Conservation (phyloP, 2,329 filamentous ascomycete species). For the Periconia digitata region DNA sequence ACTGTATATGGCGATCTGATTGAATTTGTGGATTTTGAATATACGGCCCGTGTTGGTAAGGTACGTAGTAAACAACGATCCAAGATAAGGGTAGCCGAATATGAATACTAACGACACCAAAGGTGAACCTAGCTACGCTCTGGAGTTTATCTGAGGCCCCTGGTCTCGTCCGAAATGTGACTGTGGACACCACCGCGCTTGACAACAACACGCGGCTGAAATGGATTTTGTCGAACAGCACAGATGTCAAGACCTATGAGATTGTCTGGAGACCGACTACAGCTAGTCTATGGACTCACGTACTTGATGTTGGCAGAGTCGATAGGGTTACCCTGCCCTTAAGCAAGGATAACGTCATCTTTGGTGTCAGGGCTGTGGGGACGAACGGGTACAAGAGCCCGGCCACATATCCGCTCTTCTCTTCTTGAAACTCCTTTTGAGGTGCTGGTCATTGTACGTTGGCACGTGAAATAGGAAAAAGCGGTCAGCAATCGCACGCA, state of each 20-base stretch:
- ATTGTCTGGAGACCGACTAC: constrained; percentile 58
- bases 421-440: neutral
- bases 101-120: constrained; percentile 26
- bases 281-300: constrained; percentile 54
- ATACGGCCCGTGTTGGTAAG: constrained; percentile 55
- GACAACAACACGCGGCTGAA: constrained; percentile 55
- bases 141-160: constrained; percentile 58
- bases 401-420: constrained; percentile 47
- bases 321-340: constrained; percentile 50
- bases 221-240: constrained; percentile 49
- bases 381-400: constrained; percentile 55
- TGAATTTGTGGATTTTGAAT: constrained; percentile 61
- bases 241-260: constrained; percentile 53
- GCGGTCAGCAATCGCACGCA: too few relatives aligned
- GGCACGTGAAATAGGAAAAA: too few relatives aligned
- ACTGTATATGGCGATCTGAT: constrained; percentile 58
- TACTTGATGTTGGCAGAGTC: constrained; percentile 53
- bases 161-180: constrained; percentile 53
- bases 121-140: constrained; percentile 50
- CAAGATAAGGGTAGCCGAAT: too few relatives aligned
- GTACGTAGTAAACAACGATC: constrained; percentile 50
- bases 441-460: too few relatives aligned
- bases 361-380: constrained; percentile 57
- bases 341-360: constrained; percentile 61
- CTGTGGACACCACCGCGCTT: constrained; percentile 49